Evolutionary conservation across 2,329 filamentous ascomycete species (phyloP).

Genomic region (Penicillium sp.): DNA sequence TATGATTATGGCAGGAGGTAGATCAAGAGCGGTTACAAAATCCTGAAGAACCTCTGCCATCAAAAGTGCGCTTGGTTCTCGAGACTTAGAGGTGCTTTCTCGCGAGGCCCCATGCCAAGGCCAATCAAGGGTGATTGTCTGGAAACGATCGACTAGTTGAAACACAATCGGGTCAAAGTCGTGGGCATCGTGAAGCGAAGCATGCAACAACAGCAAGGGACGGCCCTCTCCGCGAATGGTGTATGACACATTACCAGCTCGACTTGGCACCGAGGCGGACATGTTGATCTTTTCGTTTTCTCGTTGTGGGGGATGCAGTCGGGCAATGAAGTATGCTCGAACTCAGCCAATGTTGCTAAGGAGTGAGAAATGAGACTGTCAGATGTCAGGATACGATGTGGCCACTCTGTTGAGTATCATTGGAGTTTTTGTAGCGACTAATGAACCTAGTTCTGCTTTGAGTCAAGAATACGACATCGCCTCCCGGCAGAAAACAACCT

Average conservation of each 20-base stretch:
- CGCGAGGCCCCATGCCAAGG: not conserved
- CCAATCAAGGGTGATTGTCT: not conserved
- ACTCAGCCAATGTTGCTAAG: too few relatives aligned
- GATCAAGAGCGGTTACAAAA: conserved; percentile 9
- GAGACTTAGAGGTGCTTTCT: not conserved
- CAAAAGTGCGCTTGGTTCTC: not conserved
- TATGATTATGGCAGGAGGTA: conserved; percentile 9
- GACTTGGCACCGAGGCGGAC: not conserved
- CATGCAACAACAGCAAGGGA: not conserved
- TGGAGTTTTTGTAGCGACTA: not conserved
- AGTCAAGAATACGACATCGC: not conserved
- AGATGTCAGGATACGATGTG: not conserved
- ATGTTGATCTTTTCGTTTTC: not conserved
- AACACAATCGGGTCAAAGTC: not conserved
- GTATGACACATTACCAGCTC: not conserved
- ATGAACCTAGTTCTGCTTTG: not conserved
- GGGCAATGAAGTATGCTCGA: not conserved
- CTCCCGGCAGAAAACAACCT: not conserved
- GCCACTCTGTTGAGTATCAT: not conserved
- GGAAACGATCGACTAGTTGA: not conserved
- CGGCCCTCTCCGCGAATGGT: not conserved
- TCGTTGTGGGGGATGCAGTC: not conserved
- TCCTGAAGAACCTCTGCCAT: not conserved
- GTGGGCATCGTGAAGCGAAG: not conserved
- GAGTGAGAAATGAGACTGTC: not conserved